These are phyloP conservation scores for Gossypium laxum DNA, from an alignment of 441 rosid species.

Conservation along the genomic window DNA sequence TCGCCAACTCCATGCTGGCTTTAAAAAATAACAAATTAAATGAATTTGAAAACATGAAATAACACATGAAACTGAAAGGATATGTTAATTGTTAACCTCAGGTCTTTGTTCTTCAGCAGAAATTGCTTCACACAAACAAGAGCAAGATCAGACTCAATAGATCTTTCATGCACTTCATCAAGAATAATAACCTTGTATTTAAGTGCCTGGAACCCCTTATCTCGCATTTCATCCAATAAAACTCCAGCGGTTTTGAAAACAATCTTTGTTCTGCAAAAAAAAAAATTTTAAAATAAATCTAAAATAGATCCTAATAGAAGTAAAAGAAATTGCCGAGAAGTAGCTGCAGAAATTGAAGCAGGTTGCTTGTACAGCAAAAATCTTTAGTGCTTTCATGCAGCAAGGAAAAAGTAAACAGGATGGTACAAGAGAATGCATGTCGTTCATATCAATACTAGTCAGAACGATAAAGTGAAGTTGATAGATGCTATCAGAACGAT, in stretches of 20 bases:
- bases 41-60: background rate
- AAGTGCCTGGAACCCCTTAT: constrained; percentile 70
- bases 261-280: constrained; percentile 55
- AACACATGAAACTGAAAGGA: constrained; percentile 4
- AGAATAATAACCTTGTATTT: constrained; percentile 83
- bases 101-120: constrained; percentile 53
- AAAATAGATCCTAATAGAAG: background rate
- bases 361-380: background rate
- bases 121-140: constrained; percentile 86
- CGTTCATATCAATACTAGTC: background rate
- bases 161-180: constrained; percentile 98
- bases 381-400: background rate
- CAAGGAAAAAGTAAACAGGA: background rate
- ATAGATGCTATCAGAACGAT: background rate
- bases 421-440: background rate
- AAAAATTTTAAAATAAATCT: background rate
- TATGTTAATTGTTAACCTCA: constrained; percentile 54
- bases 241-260: constrained; percentile 95
- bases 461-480: background rate
- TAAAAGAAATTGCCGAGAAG: background rate
- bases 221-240: constrained; percentile 80
- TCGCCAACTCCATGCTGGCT: background rate
- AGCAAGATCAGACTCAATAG: constrained; percentile 84
- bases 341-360: background rate
- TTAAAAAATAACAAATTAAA: constrained; percentile 9